Evolutionary conservation across 768 basidiomycete species (phyloP), one percentile per base, ranked within the genome.

Genomic region (Panaeolus papilionaceus): DNA sequence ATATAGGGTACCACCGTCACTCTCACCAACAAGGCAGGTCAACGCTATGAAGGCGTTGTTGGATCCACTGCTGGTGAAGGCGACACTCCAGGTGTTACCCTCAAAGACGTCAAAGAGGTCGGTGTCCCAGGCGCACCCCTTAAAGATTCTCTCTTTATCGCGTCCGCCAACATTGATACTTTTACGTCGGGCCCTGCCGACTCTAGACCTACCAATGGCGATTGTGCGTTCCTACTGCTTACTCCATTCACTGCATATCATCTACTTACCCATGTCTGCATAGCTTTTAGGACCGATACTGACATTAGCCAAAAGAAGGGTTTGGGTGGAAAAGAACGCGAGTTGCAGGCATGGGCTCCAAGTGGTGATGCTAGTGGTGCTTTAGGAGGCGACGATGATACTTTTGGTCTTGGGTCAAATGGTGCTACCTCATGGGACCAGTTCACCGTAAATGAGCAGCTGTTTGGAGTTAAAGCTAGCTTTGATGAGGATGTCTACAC

Each of bases 401-500:
- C 92, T 0, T 94, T 94, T 71, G 91, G 89, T 4, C 74, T 84
- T 16, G 84, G 84, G 11, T 78, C 70, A 37, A 72, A 84, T 16
- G 77, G 79, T 67, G 18, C 18, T 63, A 75, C 79, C 37, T 74
- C 83, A 2, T 96, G 96, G 94, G 96, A 99, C 78, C 95, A 98
- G 78, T 99, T 97, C 73, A 90, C 90, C 20, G 94, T 84, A 47
- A 99, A 99, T 79, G 97, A 99, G 79, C 85, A 92, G 72, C 84
- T 94, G 65, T 99, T 98, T 75, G 98, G 98, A 26, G 89, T 97
- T 69, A 95, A 85, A 73, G 95, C 95, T 9, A 88, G 88, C 72
- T 99, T 94, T 78, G 92, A 97, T 74, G 98, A 99, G 81, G 93
- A 97, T 66, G 75, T 90, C 39, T 99, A 99, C 78, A 99, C 98